Percentiles rank a stretch among this genome's conserved stretches.
Conservation (phyloP, 139 green algal genomes). For the Coccomyxa sp. region DNA sequence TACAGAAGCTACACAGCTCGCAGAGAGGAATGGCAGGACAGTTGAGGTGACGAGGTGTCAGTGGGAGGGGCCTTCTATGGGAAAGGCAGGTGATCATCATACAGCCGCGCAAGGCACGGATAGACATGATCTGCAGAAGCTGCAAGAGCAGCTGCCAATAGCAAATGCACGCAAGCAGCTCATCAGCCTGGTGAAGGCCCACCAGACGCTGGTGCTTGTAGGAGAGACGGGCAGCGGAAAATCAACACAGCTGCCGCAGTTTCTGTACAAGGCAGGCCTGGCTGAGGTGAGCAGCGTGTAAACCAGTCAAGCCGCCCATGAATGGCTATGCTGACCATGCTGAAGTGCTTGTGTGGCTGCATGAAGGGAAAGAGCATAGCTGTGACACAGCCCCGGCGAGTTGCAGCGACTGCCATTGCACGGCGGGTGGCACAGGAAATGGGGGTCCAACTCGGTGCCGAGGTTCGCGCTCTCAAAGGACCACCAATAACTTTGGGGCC, state of each 20-base stretch:
- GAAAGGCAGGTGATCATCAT: too few species aligned
- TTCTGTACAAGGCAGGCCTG: conserved; percentile 59
- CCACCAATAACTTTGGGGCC: background rate
- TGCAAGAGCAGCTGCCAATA: conserved; percentile 47
- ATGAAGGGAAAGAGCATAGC: conserved; percentile 37
- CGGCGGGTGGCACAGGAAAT: conserved; percentile 80
- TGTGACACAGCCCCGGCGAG: conserved; percentile 71
- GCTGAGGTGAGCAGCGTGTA: background rate
- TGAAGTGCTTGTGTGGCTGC: too few species aligned
- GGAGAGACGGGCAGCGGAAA: conserved; percentile 86
- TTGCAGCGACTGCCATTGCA: conserved; percentile 82
- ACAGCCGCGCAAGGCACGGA: too few species aligned
- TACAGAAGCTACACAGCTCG: too few species aligned
- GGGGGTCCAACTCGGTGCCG: conserved; percentile 48
- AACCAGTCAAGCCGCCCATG: too few species aligned
- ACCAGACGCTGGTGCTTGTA: conserved; percentile 63
- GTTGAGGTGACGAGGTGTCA: too few species aligned
- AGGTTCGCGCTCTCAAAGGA: conserved; percentile 38
- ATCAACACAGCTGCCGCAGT: conserved; percentile 83
- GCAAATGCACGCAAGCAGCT: conserved; percentile 52
- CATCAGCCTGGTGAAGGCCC: conserved; percentile 40
- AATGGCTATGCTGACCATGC: too few species aligned
- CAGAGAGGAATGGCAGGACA: too few species aligned
- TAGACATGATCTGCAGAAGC: too few species aligned
- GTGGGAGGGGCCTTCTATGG: too few species aligned